Conservation (phyloP, 1,284 basidiomycete genomes). For the Tilletia indica region DNA sequence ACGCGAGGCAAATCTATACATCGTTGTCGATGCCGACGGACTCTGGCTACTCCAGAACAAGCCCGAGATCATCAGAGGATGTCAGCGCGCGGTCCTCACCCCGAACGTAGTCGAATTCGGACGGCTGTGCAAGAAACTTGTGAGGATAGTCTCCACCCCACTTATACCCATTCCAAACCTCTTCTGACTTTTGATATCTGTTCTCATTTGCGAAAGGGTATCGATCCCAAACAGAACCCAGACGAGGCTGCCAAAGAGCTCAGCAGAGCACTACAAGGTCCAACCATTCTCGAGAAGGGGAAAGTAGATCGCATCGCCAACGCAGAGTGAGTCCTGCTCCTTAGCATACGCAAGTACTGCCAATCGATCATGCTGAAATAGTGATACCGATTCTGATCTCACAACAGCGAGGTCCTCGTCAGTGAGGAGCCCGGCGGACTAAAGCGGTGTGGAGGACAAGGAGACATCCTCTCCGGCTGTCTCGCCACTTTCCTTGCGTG, state of each 20-base stretch:
- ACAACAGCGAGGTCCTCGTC: constrained; percentile 63
- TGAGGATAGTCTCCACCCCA: constrained; percentile 52
- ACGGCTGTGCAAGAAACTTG: constrained; percentile 73
- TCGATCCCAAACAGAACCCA: constrained; percentile 53
- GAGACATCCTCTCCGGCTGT: constrained; percentile 83
- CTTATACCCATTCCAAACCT: too few relatives aligned
- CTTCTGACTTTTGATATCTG: background rate
- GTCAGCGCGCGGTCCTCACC: constrained; percentile 77
- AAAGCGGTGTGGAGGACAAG: constrained; percentile 92
- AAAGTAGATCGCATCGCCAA: constrained; percentile 54
- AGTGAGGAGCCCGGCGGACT: constrained; percentile 75
- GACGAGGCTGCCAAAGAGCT: constrained; percentile 58
- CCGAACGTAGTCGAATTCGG: constrained; percentile 94
- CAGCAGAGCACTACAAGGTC: constrained; percentile 74
- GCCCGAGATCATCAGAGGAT: constrained; percentile 72
- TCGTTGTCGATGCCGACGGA: constrained; percentile 91
- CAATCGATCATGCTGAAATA: constrained; percentile 40
- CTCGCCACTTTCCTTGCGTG: constrained; percentile 88
- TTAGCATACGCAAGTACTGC: too few relatives aligned
- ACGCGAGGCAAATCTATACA: constrained; percentile 69
- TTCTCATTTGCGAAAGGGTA: constrained; percentile 59
- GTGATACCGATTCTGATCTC: background rate
- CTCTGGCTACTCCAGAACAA: constrained; percentile 77
- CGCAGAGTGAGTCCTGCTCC: constrained; percentile 21
- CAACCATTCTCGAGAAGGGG: constrained; percentile 91